Evolutionary conservation across 768 basidiomycete species (phyloP).

Genomic region (Auricularia auricula-judae): DNA sequence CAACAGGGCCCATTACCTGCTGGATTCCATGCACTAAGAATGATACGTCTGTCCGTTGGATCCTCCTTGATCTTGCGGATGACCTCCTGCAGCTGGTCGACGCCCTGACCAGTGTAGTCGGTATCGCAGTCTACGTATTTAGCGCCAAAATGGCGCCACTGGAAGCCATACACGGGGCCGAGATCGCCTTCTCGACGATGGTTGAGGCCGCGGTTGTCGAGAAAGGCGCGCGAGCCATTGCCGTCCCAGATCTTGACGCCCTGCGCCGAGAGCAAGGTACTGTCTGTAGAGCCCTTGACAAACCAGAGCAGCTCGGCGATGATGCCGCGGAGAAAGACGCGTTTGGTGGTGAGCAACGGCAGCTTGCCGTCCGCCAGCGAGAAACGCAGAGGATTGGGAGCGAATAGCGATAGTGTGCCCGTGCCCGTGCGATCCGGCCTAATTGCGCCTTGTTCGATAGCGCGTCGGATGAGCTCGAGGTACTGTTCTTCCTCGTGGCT

Average conservation of each 20-base stretch:
- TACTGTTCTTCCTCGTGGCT: slow-evolving; percentile 85
- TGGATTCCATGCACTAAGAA: slow-evolving; percentile 96
- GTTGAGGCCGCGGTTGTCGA: slow-evolving; percentile 73
- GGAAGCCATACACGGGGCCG: slow-evolving; percentile 95
- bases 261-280: slow-evolving; percentile 58
- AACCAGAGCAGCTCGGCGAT: slow-evolving; percentile 96
- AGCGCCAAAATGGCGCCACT: slow-evolving; percentile 94
- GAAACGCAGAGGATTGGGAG: slow-evolving; percentile 84
- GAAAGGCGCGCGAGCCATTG: slow-evolving; percentile 80
- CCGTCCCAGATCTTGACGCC: slow-evolving; percentile 98
- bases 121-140: slow-evolving; percentile 62
- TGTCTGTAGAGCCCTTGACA: slow-evolving; percentile 73
- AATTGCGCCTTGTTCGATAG: slow-evolving; percentile 63
- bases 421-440: slow-evolving; percentile 93
- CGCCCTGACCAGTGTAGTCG: slow-evolving; percentile 74
- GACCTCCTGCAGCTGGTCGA: slow-evolving; percentile 85
- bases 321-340: slow-evolving; percentile 85
- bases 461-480: slow-evolving; percentile 64
- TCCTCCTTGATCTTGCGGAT: slow-evolving; percentile 86
- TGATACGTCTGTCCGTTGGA: slow-evolving; percentile 89
- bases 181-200: slow-evolving; percentile 85
- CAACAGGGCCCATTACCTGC: slow-evolving; percentile 49
- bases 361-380: slow-evolving; percentile 64
- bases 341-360: slow-evolving; percentile 90
- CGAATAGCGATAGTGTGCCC: slow-evolving; percentile 85